A percentile compares a stretch with the other conserved stretches of the same genome.
Conservation (phyloP, 768 basidiomycete genomes). For the Fibroporia radiculosa region DNA sequence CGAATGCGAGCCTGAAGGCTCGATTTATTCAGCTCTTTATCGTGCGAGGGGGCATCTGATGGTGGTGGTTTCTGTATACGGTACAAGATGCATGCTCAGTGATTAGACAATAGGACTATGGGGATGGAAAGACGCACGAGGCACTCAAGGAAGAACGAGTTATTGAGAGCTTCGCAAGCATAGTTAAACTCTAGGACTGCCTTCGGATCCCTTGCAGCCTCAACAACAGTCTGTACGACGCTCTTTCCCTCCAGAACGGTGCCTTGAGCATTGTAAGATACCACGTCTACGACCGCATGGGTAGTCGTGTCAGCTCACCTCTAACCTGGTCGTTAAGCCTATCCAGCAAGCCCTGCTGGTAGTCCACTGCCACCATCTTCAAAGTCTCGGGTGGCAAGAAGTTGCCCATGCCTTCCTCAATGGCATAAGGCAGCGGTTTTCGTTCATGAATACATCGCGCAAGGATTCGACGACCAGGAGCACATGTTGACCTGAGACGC, state of each 20-base stretch:
- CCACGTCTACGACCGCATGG: not conserved
- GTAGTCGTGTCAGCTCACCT: slow-evolving; percentile 35
- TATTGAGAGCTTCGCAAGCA: slow-evolving; percentile 88
- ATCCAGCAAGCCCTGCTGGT: slow-evolving; percentile 76
- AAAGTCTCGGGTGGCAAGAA: slow-evolving; percentile 75
- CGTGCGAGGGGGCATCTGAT: slow-evolving; percentile 27
- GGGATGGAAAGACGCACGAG: slow-evolving; percentile 52
- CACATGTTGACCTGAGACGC: slow-evolving; percentile 9
- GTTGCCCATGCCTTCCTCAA: slow-evolving; percentile 66
- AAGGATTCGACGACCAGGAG: slow-evolving; percentile 12
- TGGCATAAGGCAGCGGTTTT: slow-evolving; percentile 51
- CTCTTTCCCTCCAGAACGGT: slow-evolving; percentile 40
- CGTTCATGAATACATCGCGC: slow-evolving; percentile 41
- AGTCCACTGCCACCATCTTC: slow-evolving; percentile 68
- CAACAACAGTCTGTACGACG: slow-evolving; percentile 67
- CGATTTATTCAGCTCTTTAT: slow-evolving; percentile 28
- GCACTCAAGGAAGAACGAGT: slow-evolving; percentile 85
- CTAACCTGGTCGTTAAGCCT: slow-evolving; percentile 68
- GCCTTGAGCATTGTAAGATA: slow-evolving; percentile 6
- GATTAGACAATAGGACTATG: slow-evolving; percentile 1
- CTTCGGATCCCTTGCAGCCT: slow-evolving; percentile 49
- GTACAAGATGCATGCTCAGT: not conserved
- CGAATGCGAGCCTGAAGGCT: slow-evolving; percentile 30
- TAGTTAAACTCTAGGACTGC: slow-evolving; percentile 79
- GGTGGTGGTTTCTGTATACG: slow-evolving; percentile 30